These are phyloP conservation scores for Panicum virgatum DNA, from an alignment of 202 grass and related monocot genomes.

Conservation along the genomic window DNA sequence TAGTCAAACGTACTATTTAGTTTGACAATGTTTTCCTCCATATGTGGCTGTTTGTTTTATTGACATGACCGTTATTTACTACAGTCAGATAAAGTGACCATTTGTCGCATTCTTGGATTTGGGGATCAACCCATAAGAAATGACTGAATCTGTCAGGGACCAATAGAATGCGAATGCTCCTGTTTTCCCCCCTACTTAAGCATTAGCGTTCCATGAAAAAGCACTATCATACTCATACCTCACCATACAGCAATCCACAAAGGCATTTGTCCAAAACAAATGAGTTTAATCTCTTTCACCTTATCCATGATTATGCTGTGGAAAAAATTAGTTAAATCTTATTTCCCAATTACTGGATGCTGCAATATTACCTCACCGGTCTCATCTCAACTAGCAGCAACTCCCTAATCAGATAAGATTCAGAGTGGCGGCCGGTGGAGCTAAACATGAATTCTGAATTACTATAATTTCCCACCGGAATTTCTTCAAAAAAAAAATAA, in stretches of 20 bases:
- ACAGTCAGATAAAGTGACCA: neutral
- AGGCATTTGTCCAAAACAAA: neutral
- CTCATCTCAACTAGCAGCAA: slow-evolving; percentile 1
- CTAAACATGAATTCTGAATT: neutral
- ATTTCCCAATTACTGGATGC: neutral
- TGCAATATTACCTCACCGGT: neutral
- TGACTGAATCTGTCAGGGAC: neutral
- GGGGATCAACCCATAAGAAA: neutral
- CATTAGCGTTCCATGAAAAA: neutral
- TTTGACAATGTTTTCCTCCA: neutral
- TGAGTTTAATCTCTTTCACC: neutral
- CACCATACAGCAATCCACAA: neutral
- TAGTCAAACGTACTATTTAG: neutral
- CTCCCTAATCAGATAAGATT: neutral
- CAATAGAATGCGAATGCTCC: neutral
- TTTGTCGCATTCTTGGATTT: slow-evolving; percentile 5
- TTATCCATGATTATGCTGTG: slow-evolving; percentile 3
- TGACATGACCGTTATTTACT: neutral
- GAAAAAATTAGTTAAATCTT: neutral
- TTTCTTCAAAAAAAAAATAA: too few species aligned
- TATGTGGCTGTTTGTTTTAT: neutral
- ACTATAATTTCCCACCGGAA: neutral
- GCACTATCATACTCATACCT: neutral
- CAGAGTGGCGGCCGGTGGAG: neutral
- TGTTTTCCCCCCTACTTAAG: neutral